Base-by-base conservation (phyloP, 768 basidiomycete species). In the Mycena haematopus region DNA sequence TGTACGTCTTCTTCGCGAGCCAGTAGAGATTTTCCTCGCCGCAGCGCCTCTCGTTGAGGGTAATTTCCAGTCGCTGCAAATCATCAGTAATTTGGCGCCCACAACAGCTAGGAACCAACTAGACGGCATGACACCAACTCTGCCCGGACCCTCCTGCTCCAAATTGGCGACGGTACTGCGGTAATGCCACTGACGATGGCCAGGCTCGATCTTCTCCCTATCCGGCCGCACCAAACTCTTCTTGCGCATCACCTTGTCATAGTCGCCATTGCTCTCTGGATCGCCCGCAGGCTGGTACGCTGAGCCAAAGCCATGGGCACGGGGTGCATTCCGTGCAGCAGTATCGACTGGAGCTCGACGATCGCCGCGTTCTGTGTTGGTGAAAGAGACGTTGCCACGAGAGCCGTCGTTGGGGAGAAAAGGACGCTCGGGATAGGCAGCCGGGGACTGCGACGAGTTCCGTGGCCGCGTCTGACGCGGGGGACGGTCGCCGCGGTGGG, bases 151-250 rank as follows among this genome's bases (percentile, higher is more conserved):
- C 70, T 91, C 87, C 58, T 89, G 81, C 75, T 89, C 86, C 71
- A 92, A 78, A 73, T 88, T 86, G 24, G 90, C 90, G 21, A 93
- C 93, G 76, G 92, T 95, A 60, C 83, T 87, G 56, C 93, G 87
- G 77, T 99, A 99, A 77, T 98, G 91, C 89, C 90, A 99, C 70
- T 95, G 89, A 52, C 95, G 85, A 80, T 98, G 95, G 44, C 88
- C 87, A 11, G 95, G 95, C 71, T 98, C 95, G 68, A 98, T 93
- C 82, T 96, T 94, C 80, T 97, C 96, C 60, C 96, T 82, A 76
- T 99, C 96, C 6, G 96, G 96, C 58, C 84, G 81, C 56, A 98
- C 92, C 19, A 99, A 83, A 73, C 90, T 92, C 82, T 95, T 96
- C 83, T 97, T 98, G 72, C 97, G 79, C 60, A 81, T 77, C 8